These are phyloP conservation scores for Senecio squalidus DNA, from an alignment of 140 eudicot species.

Conservation along the genomic window DNA sequence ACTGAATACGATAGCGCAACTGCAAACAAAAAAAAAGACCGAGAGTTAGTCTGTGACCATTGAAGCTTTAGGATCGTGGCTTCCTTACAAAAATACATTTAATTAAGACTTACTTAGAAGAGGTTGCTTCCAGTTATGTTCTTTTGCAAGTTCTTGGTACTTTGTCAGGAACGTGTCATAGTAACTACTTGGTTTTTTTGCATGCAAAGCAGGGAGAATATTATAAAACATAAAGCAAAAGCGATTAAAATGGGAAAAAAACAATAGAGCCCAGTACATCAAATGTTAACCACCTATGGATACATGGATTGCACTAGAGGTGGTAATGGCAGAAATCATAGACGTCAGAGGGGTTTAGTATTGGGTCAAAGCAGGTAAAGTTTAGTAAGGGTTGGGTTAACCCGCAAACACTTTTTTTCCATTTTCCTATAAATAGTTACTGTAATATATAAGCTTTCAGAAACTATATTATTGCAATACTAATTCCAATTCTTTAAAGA, in stretches of 20 bases:
- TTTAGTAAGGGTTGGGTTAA: too few relatives aligned
- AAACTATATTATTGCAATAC: too few relatives aligned
- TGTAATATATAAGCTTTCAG: too few relatives aligned
- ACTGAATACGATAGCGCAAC: slow-evolving; percentile 87
- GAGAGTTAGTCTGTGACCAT: neutral
- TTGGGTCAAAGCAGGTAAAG: neutral
- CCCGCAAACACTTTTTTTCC: too few relatives aligned
- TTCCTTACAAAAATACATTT: neutral
- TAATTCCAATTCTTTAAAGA: too few relatives aligned
- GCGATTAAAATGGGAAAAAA: neutral
- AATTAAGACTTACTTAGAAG: slow-evolving; percentile 41
- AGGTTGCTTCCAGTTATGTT: slow-evolving; percentile 81
- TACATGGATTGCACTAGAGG: neutral
- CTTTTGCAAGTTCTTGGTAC: slow-evolving; percentile 69
- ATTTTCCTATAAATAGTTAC: too few relatives aligned
- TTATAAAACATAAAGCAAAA: neutral
- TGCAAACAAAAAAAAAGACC: slow-evolving; percentile 26
- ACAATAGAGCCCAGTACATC: neutral
- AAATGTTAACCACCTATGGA: neutral
- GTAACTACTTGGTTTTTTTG: slow-evolving; percentile 40
- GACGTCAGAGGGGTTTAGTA: neutral
- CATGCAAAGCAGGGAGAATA: neutral
- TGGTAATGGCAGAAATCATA: too few relatives aligned
- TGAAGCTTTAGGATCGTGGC: neutral
- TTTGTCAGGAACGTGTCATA: slow-evolving; percentile 80